Conservation (phyloP, 371 early-diverging fungal species). For the Lichtheimia corymbifera region DNA sequence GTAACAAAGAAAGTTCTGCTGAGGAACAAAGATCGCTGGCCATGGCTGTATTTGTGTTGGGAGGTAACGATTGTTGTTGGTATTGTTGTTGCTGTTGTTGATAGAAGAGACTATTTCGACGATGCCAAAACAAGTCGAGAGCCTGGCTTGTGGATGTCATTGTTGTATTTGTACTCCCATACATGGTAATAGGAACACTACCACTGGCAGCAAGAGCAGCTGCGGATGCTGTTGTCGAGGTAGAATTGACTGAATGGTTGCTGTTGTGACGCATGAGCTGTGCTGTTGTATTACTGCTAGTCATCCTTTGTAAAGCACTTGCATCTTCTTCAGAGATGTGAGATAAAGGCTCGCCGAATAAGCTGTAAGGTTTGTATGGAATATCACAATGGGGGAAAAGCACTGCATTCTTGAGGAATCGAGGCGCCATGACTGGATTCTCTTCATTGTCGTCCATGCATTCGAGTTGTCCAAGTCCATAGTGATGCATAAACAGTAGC, state of each 20-base stretch:
- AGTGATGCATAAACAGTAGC: conserved; percentile 1
- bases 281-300: conserved; percentile 11
- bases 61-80: conserved; percentile 1
- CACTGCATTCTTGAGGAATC: conserved; percentile 34
- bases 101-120: conserved; percentile 1
- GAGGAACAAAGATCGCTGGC: conserved; percentile 12
- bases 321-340: conserved; percentile 50
- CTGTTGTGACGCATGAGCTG: conserved; percentile 14
- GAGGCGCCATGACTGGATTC: conserved; percentile 21
- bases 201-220: conserved; percentile 16
- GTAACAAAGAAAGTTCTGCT: conserved; percentile 32
- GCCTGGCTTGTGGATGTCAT: conserved; percentile 6
- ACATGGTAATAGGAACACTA: conserved; percentile 14
- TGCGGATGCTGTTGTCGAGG: conserved; percentile 8
- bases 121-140: conserved; percentile 3
- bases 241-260: conserved; percentile 14
- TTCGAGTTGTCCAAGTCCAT: conserved; percentile 17
- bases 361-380: conserved; percentile 43
- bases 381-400: conserved; percentile 7
- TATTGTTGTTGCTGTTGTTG: conserved; percentile 9
- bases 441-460: conserved; percentile 32
- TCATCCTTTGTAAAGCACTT: conserved; percentile 33
- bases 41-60: conserved; percentile 7
- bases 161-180: conserved; percentile 11
- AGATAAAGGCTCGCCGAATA: conserved; percentile 47